These are phyloP conservation scores for Colletotrichum salicis DNA, from an alignment of 2,329 filamentous ascomycete genomes.

Conservation along the genomic window DNA sequence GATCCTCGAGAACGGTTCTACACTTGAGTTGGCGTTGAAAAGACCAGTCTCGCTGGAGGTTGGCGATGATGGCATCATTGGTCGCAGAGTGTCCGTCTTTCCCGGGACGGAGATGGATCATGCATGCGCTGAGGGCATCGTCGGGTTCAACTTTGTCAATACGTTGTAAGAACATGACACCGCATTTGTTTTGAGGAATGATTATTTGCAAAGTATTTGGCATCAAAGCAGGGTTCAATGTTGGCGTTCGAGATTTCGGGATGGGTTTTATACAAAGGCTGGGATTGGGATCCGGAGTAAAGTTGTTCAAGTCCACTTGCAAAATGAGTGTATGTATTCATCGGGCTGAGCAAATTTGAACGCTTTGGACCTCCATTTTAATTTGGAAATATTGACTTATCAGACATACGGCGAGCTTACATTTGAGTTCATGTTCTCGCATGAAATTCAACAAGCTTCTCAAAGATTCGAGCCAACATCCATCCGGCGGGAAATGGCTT, in stretches of 20 bases:
- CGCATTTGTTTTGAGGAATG: not conserved
- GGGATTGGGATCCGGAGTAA: too few relatives aligned
- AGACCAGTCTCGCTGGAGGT: slow-evolving; percentile 56
- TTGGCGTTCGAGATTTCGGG: not conserved
- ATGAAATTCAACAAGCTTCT: too few relatives aligned
- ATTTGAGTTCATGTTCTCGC: too few relatives aligned
- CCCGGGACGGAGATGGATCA: slow-evolving; percentile 40
- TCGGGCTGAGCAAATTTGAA: too few relatives aligned
- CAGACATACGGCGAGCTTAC: too few relatives aligned
- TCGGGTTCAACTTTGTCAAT: slow-evolving; percentile 55
- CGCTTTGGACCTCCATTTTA: too few relatives aligned
- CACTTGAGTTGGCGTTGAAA: slow-evolving; percentile 48
- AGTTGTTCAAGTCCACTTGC: too few relatives aligned
- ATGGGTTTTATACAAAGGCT: not conserved
- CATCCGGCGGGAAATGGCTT: too few relatives aligned
- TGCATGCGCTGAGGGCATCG: slow-evolving; percentile 60
- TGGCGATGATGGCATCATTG: slow-evolving; percentile 59
- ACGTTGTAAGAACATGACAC: not conserved
- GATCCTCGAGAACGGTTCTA: slow-evolving; percentile 17
- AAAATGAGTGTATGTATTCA: too few relatives aligned
- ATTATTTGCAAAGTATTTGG: not conserved
- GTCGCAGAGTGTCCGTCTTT: slow-evolving; percentile 57
- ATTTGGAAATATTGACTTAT: too few relatives aligned
- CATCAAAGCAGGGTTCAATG: too few relatives aligned
- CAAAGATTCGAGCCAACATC: too few relatives aligned